phyloP scores from a whole-genome alignment of 129 eudicot genomes.

The Solidago caesia region DNA sequence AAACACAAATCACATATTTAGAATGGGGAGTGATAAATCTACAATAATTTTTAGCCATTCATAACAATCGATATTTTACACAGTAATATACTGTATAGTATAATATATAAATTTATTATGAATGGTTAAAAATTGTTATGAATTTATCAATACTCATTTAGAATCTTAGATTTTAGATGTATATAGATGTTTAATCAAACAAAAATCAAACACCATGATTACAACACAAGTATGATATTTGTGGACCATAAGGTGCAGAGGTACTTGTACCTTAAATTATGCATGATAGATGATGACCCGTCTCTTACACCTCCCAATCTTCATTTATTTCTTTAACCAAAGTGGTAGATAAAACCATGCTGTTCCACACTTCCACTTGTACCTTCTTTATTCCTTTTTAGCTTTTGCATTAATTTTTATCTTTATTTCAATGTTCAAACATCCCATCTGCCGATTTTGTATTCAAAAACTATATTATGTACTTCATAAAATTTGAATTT shows the following conservation, averaged over 20 bases:
- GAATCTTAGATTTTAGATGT: no score
- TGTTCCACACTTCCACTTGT: slow-evolving; percentile 21
- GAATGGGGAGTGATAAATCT: no score
- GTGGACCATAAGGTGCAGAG: slow-evolving; percentile 29
- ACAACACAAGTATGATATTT: slow-evolving; percentile 9
- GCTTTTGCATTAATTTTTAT: slow-evolving; percentile 3
- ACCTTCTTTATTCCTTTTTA: slow-evolving; percentile 17
- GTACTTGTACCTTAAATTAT: slow-evolving; percentile 31
- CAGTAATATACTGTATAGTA: no score
- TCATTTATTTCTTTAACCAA: slow-evolving; percentile 27
- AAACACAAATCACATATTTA: no score
- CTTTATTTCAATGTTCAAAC: not conserved
- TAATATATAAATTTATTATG: no score
- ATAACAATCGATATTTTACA: no score
- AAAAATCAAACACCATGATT: slow-evolving; percentile 15
- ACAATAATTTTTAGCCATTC: no score
- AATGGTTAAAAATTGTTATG: no score
- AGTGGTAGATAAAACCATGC: slow-evolving; percentile 20
- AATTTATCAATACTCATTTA: no score
- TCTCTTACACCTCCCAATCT: slow-evolving; percentile 27
- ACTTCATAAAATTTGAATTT: no score
- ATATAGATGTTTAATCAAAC: not conserved
- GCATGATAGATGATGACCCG: slow-evolving; percentile 23
- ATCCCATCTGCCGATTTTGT: not conserved
- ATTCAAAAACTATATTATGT: not conserved